phyloP scores from a whole-genome alignment of 306 rosid genomes.

The Ormosia emarginata region DNA sequence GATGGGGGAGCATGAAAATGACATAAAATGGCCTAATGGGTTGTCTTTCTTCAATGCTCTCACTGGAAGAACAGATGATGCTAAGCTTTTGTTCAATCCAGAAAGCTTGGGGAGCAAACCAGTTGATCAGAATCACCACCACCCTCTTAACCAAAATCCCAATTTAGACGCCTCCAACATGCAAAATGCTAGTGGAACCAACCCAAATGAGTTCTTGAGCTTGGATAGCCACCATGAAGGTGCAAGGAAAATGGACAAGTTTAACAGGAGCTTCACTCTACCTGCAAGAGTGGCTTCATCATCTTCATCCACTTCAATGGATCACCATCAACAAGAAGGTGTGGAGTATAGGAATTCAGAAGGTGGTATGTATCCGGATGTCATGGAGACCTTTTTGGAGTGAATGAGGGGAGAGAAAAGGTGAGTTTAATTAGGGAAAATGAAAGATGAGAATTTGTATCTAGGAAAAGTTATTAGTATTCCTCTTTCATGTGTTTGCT shows the following conservation, averaged over 20 bases:
- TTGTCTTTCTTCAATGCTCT: slow-evolving; percentile 85
- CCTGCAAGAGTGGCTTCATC: slow-evolving; percentile 83
- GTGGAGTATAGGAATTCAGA: slow-evolving; percentile 68
- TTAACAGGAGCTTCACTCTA: slow-evolving; percentile 75
- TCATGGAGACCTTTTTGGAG: slow-evolving; percentile 90
- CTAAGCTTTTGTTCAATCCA: slow-evolving; percentile 78
- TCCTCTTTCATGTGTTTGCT: slow-evolving; percentile 42
- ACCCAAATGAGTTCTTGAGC: slow-evolving; percentile 83
- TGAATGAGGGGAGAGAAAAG: slow-evolving; percentile 31
- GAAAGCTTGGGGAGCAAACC: slow-evolving; percentile 60
- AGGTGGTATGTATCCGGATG: slow-evolving; percentile 77
- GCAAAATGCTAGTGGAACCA: slow-evolving; percentile 39
- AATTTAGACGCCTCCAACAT: slow-evolving; percentile 42
- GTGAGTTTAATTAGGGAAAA: slow-evolving; percentile 10
- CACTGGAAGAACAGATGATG: slow-evolving; percentile 73
- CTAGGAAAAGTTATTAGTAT: slow-evolving; percentile 54
- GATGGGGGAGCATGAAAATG: slow-evolving; percentile 77
- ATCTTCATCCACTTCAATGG: slow-evolving; percentile 83
- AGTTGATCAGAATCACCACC: slow-evolving; percentile 38
- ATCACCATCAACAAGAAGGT: slow-evolving; percentile 60
- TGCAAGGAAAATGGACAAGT: slow-evolving; percentile 74
- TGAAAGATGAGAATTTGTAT: slow-evolving; percentile 47
- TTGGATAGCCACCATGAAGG: slow-evolving; percentile 66
- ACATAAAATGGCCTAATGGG: slow-evolving; percentile 95
- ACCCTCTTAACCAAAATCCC: slow-evolving; percentile 26